Evolutionary conservation across 1,284 basidiomycete species (phyloP).

Genomic region (Clitocybe nebularis): DNA sequence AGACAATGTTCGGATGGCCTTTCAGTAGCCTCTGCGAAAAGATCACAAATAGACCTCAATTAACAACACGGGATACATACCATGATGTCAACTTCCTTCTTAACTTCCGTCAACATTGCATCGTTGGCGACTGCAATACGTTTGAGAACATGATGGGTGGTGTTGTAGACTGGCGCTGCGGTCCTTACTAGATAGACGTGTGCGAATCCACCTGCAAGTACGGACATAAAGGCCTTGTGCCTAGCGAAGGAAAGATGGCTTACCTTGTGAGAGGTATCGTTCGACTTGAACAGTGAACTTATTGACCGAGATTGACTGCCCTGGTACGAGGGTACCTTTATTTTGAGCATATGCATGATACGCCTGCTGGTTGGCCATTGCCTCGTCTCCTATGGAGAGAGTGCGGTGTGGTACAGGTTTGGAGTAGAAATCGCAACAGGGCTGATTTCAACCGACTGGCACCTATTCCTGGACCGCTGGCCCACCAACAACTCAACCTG

Average conservation of each 20-base stretch:
- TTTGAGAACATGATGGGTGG: constrained; percentile 96
- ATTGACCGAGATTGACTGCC: constrained; percentile 89
- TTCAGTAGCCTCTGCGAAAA: constrained; percentile 70
- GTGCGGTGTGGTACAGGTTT: constrained; percentile 4
- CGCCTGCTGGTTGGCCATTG: constrained; percentile 35
- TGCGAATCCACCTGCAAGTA: constrained; percentile 85
- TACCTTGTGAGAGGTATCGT: constrained; percentile 91
- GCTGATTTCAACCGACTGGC: no score
- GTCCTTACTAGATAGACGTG: constrained; percentile 96
- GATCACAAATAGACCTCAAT: constrained; percentile 23
- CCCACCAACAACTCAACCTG: background rate
- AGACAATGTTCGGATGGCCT: constrained; percentile 90
- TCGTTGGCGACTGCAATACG: constrained; percentile 93
- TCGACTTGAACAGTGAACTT: constrained; percentile 81
- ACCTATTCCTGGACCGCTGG: no score
- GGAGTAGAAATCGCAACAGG: background rate
- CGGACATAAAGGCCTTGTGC: constrained; percentile 11
- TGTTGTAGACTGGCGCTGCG: constrained; percentile 79
- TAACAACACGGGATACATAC: constrained; percentile 44
- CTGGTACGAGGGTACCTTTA: constrained; percentile 70
- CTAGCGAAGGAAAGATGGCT: constrained; percentile 1
- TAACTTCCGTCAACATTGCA: constrained; percentile 88
- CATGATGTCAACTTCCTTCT: constrained; percentile 99
- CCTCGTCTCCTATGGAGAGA: constrained; percentile 5
- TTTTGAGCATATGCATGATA: constrained; percentile 39